Evolutionary conservation across 2,329 filamentous ascomycete species (phyloP).

Genomic region (Trichoderma oligosporum): DNA sequence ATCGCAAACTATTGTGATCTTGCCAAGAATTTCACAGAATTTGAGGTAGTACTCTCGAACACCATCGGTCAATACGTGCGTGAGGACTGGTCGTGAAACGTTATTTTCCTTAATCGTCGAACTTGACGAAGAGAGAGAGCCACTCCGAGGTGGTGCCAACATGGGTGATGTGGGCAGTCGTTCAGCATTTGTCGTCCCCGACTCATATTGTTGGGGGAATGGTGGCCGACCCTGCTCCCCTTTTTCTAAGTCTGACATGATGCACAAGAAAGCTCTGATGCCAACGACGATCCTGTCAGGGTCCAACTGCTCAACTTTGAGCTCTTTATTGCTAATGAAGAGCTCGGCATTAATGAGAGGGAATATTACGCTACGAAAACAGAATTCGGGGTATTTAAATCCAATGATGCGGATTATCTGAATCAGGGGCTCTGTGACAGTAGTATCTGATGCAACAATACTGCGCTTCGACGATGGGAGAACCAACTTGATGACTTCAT

Average conservation of each 20-base stretch:
- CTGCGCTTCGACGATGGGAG: slow-evolving; percentile 76
- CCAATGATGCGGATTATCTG: slow-evolving; percentile 93
- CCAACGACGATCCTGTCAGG: slow-evolving; percentile 97
- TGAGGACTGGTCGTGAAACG: slow-evolving; percentile 62
- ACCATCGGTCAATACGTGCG: slow-evolving; percentile 64
- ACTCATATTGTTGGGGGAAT: slow-evolving; percentile 68
- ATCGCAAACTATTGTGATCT: slow-evolving; percentile 94
- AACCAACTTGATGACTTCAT: slow-evolving; percentile 82
- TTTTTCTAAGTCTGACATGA: slow-evolving; percentile 90
- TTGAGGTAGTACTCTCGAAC: slow-evolving; percentile 81
- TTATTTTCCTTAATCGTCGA: slow-evolving; percentile 56
- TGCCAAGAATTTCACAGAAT: slow-evolving; percentile 92
- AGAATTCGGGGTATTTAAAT: slow-evolving; percentile 89
- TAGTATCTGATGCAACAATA: slow-evolving; percentile 75
- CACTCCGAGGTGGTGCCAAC: slow-evolving; percentile 37
- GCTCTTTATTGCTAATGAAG: slow-evolving; percentile 70
- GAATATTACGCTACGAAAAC: slow-evolving; percentile 89
- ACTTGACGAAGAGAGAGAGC: slow-evolving; percentile 26
- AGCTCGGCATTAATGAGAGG: slow-evolving; percentile 88
- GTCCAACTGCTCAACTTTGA: slow-evolving; percentile 87
- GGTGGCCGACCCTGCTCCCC: slow-evolving; percentile 73
- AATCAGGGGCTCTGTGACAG: slow-evolving; percentile 84
- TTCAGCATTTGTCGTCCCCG: slow-evolving; percentile 36
- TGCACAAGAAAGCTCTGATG: slow-evolving; percentile 86
- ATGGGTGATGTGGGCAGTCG: slow-evolving; percentile 49